Conservation (phyloP, 345 rosid genomes). For the Rubroshorea leprosula region DNA sequence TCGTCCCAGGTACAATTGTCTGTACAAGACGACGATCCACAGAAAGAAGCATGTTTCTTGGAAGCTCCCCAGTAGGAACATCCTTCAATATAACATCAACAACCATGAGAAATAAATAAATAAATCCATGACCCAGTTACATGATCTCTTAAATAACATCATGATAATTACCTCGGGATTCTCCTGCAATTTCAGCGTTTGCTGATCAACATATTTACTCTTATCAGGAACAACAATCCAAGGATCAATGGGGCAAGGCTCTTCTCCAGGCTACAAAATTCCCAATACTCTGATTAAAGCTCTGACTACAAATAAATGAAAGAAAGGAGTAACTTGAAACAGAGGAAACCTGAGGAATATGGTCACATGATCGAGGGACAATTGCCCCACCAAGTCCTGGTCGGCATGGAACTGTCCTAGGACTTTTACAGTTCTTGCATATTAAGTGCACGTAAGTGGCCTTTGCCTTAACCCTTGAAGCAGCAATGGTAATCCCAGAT, state of each 20-base stretch:
- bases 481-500: slow-evolving; percentile 87
- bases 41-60: slow-evolving; percentile 93
- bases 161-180: slow-evolving; percentile 71
- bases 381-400: slow-evolving; percentile 98
- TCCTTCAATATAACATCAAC: slow-evolving; percentile 42
- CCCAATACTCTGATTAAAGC: slow-evolving; percentile 5
- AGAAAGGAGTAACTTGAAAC: background rate
- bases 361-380: slow-evolving; percentile 90
- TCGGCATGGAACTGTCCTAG: slow-evolving; percentile 71
- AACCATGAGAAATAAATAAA: background rate
- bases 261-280: slow-evolving; percentile 69
- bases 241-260: slow-evolving; percentile 91
- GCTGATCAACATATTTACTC: slow-evolving; percentile 95
- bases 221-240: slow-evolving; percentile 95
- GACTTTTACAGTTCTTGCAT: slow-evolving; percentile 78
- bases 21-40: slow-evolving; percentile 90
- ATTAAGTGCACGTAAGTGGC: slow-evolving; percentile 80
- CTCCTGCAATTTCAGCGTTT: slow-evolving; percentile 89
- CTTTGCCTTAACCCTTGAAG: slow-evolving; percentile 93
- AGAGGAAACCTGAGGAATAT: slow-evolving; percentile 70
- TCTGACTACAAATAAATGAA: background rate
- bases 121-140: background rate
- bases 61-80: slow-evolving; percentile 99
- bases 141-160: background rate
- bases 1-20: slow-evolving; percentile 83